Conservation (phyloP, 2,329 filamentous ascomycete species). For the Pseudomassariella vexata region DNA sequence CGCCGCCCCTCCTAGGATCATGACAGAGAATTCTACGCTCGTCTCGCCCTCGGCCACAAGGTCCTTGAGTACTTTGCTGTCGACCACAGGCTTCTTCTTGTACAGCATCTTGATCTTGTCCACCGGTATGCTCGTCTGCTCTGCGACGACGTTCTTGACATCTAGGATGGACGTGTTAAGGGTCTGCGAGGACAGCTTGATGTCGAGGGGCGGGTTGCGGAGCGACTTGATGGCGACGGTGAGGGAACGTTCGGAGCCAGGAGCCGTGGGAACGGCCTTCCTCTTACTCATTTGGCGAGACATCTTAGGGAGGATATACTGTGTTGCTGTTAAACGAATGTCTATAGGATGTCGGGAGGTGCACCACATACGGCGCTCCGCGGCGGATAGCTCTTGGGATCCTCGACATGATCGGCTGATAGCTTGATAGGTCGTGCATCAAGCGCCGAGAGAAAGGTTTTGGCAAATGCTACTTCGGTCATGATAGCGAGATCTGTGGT, state of each 20-base stretch:
- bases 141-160: constrained; percentile 65
- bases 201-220: constrained; percentile 65
- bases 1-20: constrained; percentile 73
- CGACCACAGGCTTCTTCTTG: constrained; percentile 78
- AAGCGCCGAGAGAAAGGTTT: constrained; percentile 73
- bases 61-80: constrained; percentile 73
- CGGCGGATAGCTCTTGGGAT: constrained; percentile 71
- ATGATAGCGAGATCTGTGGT: constrained; percentile 39
- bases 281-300: constrained; percentile 49
- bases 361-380: constrained; percentile 62
- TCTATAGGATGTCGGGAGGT: constrained; percentile 7
- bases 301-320: constrained; percentile 71
- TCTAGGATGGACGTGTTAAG: constrained; percentile 71
- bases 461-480: constrained; percentile 82
- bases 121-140: constrained; percentile 56
- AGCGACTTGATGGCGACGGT: constrained; percentile 67
- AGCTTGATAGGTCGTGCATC: constrained; percentile 77
- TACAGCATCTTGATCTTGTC: constrained; percentile 81
- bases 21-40: constrained; percentile 72
- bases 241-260: constrained; percentile 46
- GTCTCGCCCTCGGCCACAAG: constrained; percentile 48
- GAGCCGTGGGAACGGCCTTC: constrained; percentile 36
- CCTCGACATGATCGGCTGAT: constrained; percentile 83
- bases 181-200: constrained; percentile 58
- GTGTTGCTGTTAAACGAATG: constrained; percentile 3